Evolutionary conservation across 1,284 basidiomycete species (phyloP), one percentile per base, ranked within the genome.

Genomic region (Anthracocystis setariae): DNA sequence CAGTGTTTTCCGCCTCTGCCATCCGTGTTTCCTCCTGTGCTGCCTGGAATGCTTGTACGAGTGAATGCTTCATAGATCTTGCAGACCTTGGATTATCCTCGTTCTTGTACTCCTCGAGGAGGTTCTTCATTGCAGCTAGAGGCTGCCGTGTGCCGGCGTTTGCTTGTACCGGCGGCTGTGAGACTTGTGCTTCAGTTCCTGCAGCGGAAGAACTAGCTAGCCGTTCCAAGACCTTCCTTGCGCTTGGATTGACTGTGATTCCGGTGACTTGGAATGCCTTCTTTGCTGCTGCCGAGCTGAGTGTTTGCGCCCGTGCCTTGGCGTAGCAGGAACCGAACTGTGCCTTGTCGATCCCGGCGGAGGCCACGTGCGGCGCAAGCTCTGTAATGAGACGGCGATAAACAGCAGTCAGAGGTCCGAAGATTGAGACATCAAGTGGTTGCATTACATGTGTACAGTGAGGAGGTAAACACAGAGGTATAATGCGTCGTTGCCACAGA

Each of bases 231-330:
- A 50, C 47, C 40, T 32, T 49, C 23, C 38, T 33, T 27, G 55
- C 24, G 35, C 25, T 39, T 4, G 55, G 47, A 8, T 35, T 4
- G 21, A 45, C 3, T 8, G 24, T 33, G 3, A 58, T 58, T 2
- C 48, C 56, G 3, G 17, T 39, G 48, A 50, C 43, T 1, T 33
- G 32, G 56, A 58, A 58, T n/a, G 56, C 56, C 17, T 58, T 58
- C 4, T 27, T 24, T 0, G 43, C 56, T 25, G 17, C 4, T 1
- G 12, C 8, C 20, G 25, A 33, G n/a, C 43, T 58, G 27, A 58
- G 18, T 15, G 29, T 27, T 33, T 46, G 24, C 25, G 29, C 43
- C 3, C 27, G 48, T 58, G 48, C 56, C 35, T 58, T 39, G 17
- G 56, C 56, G 18, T 46, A 46, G 27, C 49, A 33, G 9, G 44